Conservation (phyloP, 2,329 filamentous ascomycete species). For the Drechmeria coniospora region DNA sequence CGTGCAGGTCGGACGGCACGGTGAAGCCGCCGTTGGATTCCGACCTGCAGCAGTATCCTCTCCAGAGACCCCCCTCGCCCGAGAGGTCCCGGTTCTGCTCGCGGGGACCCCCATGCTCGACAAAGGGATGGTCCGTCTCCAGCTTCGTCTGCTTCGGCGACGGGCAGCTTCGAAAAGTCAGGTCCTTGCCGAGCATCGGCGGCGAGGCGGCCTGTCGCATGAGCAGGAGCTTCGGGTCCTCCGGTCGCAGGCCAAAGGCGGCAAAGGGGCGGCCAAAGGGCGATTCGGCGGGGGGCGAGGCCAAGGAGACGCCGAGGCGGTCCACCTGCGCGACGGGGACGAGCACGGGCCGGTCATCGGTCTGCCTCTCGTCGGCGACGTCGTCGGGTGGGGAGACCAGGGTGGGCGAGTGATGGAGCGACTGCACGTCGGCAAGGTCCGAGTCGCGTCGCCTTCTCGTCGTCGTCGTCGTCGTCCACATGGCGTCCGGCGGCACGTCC, state of each 20-base stretch:
- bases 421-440: constrained; percentile 8
- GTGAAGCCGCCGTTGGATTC: constrained; percentile 20
- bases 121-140: constrained; percentile 56
- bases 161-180: constrained; percentile 64
- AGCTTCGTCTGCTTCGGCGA: constrained; percentile 77
- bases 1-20: constrained; percentile 26
- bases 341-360: neutral
- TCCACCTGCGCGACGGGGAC: constrained; percentile 1
- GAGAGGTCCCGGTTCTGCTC: constrained; percentile 38
- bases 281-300: neutral
- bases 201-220: constrained; percentile 46
- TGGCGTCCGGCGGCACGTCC: constrained; percentile 21
- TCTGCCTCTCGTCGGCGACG: constrained; percentile 7
- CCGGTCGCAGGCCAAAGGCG: constrained; percentile 19
- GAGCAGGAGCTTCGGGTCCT: constrained; percentile 25
- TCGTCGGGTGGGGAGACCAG: constrained; percentile 10
- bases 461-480: constrained; percentile 28
- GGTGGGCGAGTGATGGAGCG: constrained; percentile 10
- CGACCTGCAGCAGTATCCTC: constrained; percentile 47
- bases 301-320: neutral
- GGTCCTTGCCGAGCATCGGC: constrained; percentile 75
- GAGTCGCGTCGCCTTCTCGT: too few relatives aligned
- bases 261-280: constrained; percentile 29
- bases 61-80: constrained; percentile 57
- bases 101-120: constrained; percentile 27